Percentiles rank a stretch among this genome's conserved stretches.
Evolutionary conservation across 2,329 filamentous ascomycete species (phyloP).

Genomic region (Pseudodiploospora longispora): DNA sequence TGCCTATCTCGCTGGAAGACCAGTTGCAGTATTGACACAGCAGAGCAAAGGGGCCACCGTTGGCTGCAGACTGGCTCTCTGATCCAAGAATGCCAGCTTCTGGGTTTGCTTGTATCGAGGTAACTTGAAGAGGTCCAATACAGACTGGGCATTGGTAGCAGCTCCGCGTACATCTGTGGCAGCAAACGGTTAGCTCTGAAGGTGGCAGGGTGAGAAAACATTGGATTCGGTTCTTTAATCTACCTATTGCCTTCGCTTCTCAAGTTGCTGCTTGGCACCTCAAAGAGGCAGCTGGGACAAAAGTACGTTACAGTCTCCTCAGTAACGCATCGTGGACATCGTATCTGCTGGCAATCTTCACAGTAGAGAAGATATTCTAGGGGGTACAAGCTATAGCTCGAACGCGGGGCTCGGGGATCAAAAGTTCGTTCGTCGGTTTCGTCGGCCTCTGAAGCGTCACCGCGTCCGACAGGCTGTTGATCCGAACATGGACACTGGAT

Average conservation of each 20-base stretch:
- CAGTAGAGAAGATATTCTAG: conserved; percentile 93
- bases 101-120: conserved; percentile 53
- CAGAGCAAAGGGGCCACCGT: conserved; percentile 60
- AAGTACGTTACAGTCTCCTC: conserved; percentile 95
- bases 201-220: neutral
- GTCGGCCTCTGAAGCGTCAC: conserved; percentile 19
- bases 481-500: conserved; percentile 60
- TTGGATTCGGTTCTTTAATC: conserved; percentile 10
- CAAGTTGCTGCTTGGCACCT: conserved; percentile 87
- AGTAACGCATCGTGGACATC: conserved; percentile 82
- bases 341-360: conserved; percentile 93
- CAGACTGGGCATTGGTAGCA: conserved; percentile 95
- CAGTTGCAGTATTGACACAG: conserved; percentile 89
- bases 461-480: conserved; percentile 25
- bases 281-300: conserved; percentile 91
- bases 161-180: conserved; percentile 72
- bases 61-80: conserved; percentile 25
- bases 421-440: conserved; percentile 60
- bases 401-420: conserved; percentile 73
- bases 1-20: conserved; percentile 81
- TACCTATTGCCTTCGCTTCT: conserved; percentile 91
- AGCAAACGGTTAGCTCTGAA: conserved; percentile 1
- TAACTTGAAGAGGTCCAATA: conserved; percentile 69
- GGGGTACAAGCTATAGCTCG: conserved; percentile 87
- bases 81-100: conserved; percentile 36